Evolutionary conservation across 176 grass and related monocot species (phyloP), one percentile per base, ranked within the genome.

Genomic region (Chrysopogon serrulatus): DNA sequence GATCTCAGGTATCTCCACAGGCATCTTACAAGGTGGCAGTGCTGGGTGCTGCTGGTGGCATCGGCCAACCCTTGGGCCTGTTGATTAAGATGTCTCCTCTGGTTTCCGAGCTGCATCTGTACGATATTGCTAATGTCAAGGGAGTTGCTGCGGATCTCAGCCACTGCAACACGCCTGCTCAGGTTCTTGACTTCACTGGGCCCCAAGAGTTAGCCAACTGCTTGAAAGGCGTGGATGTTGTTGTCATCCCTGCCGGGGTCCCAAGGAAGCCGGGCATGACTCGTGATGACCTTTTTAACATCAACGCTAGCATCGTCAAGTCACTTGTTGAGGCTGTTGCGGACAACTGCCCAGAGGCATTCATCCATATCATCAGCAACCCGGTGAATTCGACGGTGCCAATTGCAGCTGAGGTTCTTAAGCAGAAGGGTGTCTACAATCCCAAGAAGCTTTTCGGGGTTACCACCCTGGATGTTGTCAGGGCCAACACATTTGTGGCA

Each of bases 111-210:
- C 84, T 96, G 84, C 90, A 89, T 73, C 84, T 96, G 5, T 96
- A 96, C 30, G 91, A 96, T 93, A 96, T 96, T 68, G 94, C 94
- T 8, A 96, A 96, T 84, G 94, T 93, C 71, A 96, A 96, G 92
- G 94, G 91, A 35, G 94, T 96, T 64, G 91, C 94, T 37, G 91
- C 94, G 15, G 94, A 96, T 74, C 89, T 96, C 67, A 93, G 90
- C 86, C 94, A 96, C 62, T 96, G 94, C 88, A 96, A 96, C 82
- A 91, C 94, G 26, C 94, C 94, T n/a, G 82, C 94, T 39, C 79
- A 87, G 18, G 94, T 93, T 31, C 42, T 86, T 23, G 90, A 87
- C 82, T 96, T 96, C 68, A 96, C 94, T 27, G 94, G 94, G 8
- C 84, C 91, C 0, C 18, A 84, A 1, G 91, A 96, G 41, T 26